Percentiles rank a stretch among this genome's conserved stretches.
These are phyloP conservation scores for Sphagnum contortum DNA, from an alignment of 225 moss, liverwort and hornwort genomes.

Conservation along the genomic window DNA sequence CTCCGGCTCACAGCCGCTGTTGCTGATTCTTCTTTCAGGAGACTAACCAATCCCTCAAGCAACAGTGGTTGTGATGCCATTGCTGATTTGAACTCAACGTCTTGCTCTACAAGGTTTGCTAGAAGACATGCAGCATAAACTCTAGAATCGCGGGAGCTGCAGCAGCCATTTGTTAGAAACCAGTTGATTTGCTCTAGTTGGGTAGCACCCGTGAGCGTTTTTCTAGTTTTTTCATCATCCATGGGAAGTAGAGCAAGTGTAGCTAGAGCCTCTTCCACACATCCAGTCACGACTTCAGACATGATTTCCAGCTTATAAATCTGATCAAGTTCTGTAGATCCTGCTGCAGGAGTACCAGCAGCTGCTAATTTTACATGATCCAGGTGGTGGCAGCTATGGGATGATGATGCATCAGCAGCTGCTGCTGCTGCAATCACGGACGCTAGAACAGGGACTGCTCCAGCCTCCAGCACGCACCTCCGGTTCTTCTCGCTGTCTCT, in stretches of 20 bases:
- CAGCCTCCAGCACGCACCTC: conserved; percentile 7
- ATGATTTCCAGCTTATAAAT: background rate
- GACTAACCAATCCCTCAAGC: conserved; percentile 17
- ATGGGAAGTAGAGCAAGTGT: conserved; percentile 6
- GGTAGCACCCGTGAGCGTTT: background rate
- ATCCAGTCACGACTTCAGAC: background rate
- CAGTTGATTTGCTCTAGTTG: conserved; percentile 15
- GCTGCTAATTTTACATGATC: too few species aligned
- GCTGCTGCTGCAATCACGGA: background rate
- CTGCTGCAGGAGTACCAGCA: too few species aligned
- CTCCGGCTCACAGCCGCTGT: too few species aligned
- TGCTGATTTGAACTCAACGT: conserved; percentile 6
- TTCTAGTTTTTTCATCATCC: background rate
- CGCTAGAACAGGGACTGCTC: conserved; percentile 7
- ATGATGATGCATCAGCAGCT: too few species aligned
- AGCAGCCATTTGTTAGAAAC: conserved; percentile 7
- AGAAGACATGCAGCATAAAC: conserved; percentile 15
- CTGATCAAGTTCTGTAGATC: too few species aligned
- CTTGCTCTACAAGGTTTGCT: conserved; percentile 2
- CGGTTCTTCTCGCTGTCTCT: conserved; percentile 10
- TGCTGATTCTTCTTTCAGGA: background rate
- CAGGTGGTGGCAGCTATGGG: too few species aligned
- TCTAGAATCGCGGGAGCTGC: conserved; percentile 8
- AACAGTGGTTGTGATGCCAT: conserved; percentile 14
- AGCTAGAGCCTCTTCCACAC: conserved; percentile 14